Base-by-base conservation (phyloP, 768 basidiomycete species). In the Lentinula guzmanii region DNA sequence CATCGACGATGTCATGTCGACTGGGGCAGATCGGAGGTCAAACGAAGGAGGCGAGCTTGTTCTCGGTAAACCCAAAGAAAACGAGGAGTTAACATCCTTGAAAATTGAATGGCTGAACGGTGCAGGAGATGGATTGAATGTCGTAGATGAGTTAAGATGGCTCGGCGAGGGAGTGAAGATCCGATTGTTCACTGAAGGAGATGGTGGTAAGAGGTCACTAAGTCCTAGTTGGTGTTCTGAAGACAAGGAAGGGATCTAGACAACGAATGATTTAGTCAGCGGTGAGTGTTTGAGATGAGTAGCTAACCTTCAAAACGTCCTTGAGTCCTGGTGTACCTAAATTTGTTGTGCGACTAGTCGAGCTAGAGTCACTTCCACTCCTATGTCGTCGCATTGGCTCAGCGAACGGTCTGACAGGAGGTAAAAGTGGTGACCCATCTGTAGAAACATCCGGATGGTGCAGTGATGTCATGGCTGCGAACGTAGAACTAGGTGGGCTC, bases 221-320 rank as follows among this genome's bases (percentile, higher is more conserved):
- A 86, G 84, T 35, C 86, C 87, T 16, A 87, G 71, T 65, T 86
- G 85, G 67, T 90, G 86, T 56, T 89, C 89, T 1, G 86, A 85
- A 18, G 86, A 83, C 21, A 89, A 75, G 11, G 82, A 82, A 0
- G 89, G 87, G 46, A 87, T 82, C 87, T 90, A 61, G 4, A 37
- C 39, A 39, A 33, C 39, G 59, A 48, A 53, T 61, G 61, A 39
- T 34, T 13, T 8, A 51, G 45, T 24, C 21, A 31, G 28, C 50
- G 8, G 10, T 24, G 8, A 9, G 6, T 21, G 4, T 13, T 24
- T 24, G 15, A 41, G 13, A 31, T 7, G 11, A 33, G 2, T 5
- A 15, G n/a, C 60, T 50, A 70, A 86, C 89, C 83, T 90, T 90
- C 31, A 90, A 71, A 16, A 88, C 86, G 67, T 91, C 89, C 68